Conservation (phyloP, 2,329 filamentous ascomycete genomes). For the Talaromyces piceae region DNA sequence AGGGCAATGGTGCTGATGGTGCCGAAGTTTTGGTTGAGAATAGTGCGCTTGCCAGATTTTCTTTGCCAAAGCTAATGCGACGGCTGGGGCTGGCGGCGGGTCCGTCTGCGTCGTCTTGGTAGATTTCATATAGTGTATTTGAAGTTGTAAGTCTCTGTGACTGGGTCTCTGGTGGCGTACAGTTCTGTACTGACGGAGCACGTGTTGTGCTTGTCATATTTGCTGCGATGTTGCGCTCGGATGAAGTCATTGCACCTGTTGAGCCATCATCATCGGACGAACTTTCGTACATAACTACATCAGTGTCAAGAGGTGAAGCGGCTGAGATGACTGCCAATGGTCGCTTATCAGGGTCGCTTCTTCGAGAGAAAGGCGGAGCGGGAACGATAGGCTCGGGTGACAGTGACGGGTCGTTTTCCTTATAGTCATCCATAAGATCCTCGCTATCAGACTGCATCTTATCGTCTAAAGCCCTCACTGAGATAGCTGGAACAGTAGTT, state of each 20-base stretch:
- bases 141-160: conserved; percentile 12
- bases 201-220: conserved; percentile 21
- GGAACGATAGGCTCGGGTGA: conserved; percentile 31
- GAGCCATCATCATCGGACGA: conserved; percentile 17
- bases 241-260: conserved; percentile 24
- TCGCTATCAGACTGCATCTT: conserved; percentile 24
- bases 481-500: conserved; percentile 13
- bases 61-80: conserved; percentile 6
- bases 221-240: conserved; percentile 36
- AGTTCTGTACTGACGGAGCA: conserved; percentile 10
- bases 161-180: conserved; percentile 15
- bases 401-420: conserved; percentile 44
- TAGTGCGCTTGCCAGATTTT: conserved; percentile 2
- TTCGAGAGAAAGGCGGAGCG: conserved; percentile 29
- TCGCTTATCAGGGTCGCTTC: conserved; percentile 33
- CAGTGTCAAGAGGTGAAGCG: conserved; percentile 22
- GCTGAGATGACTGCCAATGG: conserved; percentile 36
- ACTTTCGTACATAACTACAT: conserved; percentile 23
- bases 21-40: conserved; percentile 3
- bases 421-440: conserved; percentile 31
- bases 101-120: conserved; percentile 15
- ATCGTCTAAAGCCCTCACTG: conserved; percentile 7
- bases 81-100: background rate
- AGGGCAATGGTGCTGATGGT: background rate
- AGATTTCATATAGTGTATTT: conserved; percentile 19